Conservation (phyloP, 495 filamentous ascomycete species). For the Aspergillus nanangensis region DNA sequence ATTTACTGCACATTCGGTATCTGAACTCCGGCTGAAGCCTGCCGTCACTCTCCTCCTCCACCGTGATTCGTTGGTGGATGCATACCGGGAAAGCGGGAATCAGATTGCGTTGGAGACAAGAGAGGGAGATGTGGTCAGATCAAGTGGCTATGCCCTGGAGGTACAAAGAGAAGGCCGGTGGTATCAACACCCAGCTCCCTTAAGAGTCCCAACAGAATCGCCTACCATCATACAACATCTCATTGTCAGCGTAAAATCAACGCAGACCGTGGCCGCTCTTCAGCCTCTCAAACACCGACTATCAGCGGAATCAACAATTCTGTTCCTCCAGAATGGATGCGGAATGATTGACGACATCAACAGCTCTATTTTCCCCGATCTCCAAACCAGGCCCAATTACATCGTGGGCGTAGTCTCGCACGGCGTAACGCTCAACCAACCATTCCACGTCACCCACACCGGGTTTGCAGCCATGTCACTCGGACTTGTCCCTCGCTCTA, state of each 20-base stretch:
- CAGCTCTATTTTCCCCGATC: slow-evolving; percentile 53
- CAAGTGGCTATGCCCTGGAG: slow-evolving; percentile 7
- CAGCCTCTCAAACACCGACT: slow-evolving; percentile 55
- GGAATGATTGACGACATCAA: slow-evolving; percentile 65
- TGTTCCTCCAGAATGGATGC: slow-evolving; percentile 69
- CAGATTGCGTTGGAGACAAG: slow-evolving; percentile 4
- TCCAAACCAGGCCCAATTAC: slow-evolving; percentile 56
- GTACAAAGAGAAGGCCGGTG: slow-evolving; percentile 1
- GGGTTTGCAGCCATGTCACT: slow-evolving; percentile 51
- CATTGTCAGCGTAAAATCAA: slow-evolving; percentile 57
- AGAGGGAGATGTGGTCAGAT: background rate
- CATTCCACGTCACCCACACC: slow-evolving; percentile 56
- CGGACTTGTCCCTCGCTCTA: slow-evolving; percentile 27
- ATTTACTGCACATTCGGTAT: slow-evolving; percentile 45
- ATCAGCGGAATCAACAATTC: slow-evolving; percentile 60
- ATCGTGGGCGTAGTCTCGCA: slow-evolving; percentile 63
- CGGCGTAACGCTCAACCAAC: slow-evolving; percentile 43
- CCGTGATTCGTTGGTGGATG: slow-evolving; percentile 12
- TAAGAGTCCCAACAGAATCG: slow-evolving; percentile 8
- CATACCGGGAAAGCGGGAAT: slow-evolving; percentile 5
- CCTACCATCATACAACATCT: slow-evolving; percentile 54
- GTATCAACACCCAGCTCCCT: background rate
- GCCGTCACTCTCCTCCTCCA: slow-evolving; percentile 44
- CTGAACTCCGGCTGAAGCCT: slow-evolving; percentile 37
- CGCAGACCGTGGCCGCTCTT: slow-evolving; percentile 49